phyloP scores from a whole-genome alignment of 1,284 basidiomycete species.

The Fomitopsis palustris region DNA sequence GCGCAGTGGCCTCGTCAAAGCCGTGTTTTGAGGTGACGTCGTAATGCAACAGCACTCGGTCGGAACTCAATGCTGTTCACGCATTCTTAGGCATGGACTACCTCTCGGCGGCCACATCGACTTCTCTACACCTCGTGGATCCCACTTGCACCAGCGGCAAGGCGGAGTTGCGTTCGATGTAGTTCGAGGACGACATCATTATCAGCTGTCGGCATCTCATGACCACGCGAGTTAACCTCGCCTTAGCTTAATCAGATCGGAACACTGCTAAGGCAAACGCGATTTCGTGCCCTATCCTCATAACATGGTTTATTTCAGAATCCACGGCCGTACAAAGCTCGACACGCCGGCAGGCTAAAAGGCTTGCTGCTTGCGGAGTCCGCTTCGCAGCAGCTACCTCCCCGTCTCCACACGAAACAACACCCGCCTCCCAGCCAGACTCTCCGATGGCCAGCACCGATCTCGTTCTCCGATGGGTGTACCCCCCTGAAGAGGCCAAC shows the following conservation, averaged over 20 bases:
- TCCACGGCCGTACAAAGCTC: background rate
- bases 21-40: background rate
- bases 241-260: slow-evolving; percentile 27
- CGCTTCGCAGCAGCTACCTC: background rate
- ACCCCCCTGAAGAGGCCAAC: slow-evolving; percentile 28
- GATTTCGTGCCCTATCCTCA: background rate
- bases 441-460: slow-evolving; percentile 28
- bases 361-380: background rate
- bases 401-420: background rate
- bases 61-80: background rate
- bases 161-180: background rate
- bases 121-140: slow-evolving; percentile 1
- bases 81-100: background rate
- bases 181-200: background rate
- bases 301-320: background rate
- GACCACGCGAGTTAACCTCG: slow-evolving; percentile 28
- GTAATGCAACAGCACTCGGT: background rate
- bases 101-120: background rate
- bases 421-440: background rate
- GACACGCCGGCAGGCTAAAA: background rate
- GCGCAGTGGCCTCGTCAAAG: background rate
- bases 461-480: slow-evolving; percentile 41
- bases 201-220: slow-evolving; percentile 8
- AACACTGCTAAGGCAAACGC: slow-evolving; percentile 8
- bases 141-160: background rate